Evolutionary conservation across 2,329 filamentous ascomycete genomes (phyloP), one percentile per base, ranked within the genome.

Genomic region (Fusarium praegraminearum): DNA sequence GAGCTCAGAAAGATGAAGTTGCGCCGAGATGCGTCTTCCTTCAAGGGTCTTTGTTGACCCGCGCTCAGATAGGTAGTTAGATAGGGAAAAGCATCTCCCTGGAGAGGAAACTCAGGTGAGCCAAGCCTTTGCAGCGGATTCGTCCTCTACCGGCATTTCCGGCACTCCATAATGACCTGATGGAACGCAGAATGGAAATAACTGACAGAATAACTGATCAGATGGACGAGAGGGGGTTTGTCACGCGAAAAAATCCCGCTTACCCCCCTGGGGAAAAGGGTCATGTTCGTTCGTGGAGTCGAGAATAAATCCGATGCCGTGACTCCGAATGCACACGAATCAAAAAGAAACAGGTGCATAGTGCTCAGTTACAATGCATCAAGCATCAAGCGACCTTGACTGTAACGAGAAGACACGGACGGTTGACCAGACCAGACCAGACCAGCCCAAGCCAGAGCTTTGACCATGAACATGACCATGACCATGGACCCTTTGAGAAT

Each of bases 41-140:
- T 26, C 12, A 10, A n/a, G n/a, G n/a, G 20, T 43, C 44, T 58
- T 49, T 67, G 46, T 63, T 61, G 22, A 30, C 36, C 11, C 49
- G 16, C 28, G 18, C 16, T 45, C 35, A 30, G 16, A 26, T 33
- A 33, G 22, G 41, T 26, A 26, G 36, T 40, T 40, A 7, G 12
- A 12, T 20, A 40, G n/a, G n/a, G 36, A 18, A 36, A 36, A 12
- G 22, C 13, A 11, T 26, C 56, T 38, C 30, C n/a, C 12, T 22
- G 36, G 30, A 36, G 18, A 20, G 22, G 44, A 70, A 70, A 65
- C 56, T 71, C 67, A 62, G 70, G 63, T 44, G 54, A 35, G 67
- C 67, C 67, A 71, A 61, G 63, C 38, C 47, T 41, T 22, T 24
- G 12, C 16, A 15, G 12, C 32, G 10, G 30, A 32, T 20, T 32